A percentile compares a stretch with the other conserved stretches of the same genome.
Evolutionary conservation across 2,329 filamentous ascomycete species (phyloP).

Genomic region (Sclerotinia spermophila): DNA sequence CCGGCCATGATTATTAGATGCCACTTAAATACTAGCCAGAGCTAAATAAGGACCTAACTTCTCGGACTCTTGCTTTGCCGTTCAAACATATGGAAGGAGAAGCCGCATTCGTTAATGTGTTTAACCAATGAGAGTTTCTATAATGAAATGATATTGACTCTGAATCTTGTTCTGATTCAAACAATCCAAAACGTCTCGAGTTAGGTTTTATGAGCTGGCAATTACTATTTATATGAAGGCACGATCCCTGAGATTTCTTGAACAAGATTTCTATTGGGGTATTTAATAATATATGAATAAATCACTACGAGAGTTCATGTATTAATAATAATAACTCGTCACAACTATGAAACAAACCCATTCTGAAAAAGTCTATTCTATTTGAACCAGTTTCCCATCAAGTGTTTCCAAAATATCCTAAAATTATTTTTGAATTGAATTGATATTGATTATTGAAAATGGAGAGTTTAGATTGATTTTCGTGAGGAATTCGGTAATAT

Average conservation of each 20-base stretch:
- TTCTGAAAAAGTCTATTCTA: background rate
- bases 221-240: background rate
- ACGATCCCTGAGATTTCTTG: too few species aligned
- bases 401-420: background rate
- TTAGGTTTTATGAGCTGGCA: background rate
- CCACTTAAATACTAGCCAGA: background rate
- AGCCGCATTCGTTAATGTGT: background rate
- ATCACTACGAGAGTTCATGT: background rate
- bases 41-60: background rate
- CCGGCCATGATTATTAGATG: background rate
- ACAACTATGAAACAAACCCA: background rate
- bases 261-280: too few species aligned
- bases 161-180: background rate
- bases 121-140: background rate
- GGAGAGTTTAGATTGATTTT: background rate
- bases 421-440: background rate
- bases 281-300: too few species aligned
- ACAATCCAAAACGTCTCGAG: background rate
- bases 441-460: background rate
- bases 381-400: background rate
- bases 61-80: constrained; percentile 11
- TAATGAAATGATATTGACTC: background rate
- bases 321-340: background rate
- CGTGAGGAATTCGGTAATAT: background rate
- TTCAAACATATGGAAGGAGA: background rate